These are phyloP conservation scores for Atalantia buxifolia DNA, from an alignment of 345 rosid genomes.

Conservation along the genomic window DNA sequence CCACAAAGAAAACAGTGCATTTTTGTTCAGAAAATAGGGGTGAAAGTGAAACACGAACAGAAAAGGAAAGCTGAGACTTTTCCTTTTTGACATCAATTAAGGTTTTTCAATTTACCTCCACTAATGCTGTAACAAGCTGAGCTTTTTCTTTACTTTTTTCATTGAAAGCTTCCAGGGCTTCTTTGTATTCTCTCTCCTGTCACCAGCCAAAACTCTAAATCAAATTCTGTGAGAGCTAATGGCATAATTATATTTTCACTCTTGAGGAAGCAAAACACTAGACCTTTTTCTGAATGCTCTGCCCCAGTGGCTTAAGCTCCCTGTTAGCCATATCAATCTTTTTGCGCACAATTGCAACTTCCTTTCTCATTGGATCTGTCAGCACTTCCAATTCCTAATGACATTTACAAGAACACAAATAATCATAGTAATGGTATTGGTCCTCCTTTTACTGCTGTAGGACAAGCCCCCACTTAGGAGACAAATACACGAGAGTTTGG, in stretches of 20 bases:
- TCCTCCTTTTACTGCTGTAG: too few species aligned
- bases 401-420: not conserved
- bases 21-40: not conserved
- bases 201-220: not conserved
- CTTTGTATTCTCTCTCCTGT: conserved; percentile 81
- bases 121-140: conserved; percentile 39
- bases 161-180: conserved; percentile 64
- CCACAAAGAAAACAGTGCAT: not conserved
- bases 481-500: not conserved
- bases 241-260: not conserved
- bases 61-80: too few species aligned
- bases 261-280: not conserved
- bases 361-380: conserved; percentile 75
- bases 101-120: conserved; percentile 35
- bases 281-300: conserved; percentile 81
- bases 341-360: conserved; percentile 61
- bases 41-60: not conserved
- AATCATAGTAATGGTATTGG: too few species aligned
- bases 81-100: not conserved
- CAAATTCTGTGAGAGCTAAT: not conserved
- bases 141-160: conserved; percentile 74
- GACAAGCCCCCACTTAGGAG: too few species aligned
- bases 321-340: conserved; percentile 60
- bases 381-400: conserved; percentile 69
- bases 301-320: conserved; percentile 72